Evolutionary conservation across 176 grass and related monocot genomes (phyloP).

Genomic region (Elymus sibiricus): DNA sequence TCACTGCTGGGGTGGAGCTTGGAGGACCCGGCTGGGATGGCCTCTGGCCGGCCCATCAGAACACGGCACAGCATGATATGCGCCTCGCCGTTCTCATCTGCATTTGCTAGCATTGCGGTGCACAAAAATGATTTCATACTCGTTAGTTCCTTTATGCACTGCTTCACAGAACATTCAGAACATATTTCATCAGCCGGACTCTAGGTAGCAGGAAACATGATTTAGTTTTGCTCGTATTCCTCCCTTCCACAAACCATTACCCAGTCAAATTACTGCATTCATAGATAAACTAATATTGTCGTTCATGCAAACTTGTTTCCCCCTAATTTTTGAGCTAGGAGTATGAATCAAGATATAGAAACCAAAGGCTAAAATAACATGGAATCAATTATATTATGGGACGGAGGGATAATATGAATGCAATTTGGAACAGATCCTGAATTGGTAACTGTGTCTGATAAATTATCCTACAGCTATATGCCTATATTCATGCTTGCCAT

Average conservation of each 20-base stretch:
- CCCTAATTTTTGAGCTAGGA: not conserved
- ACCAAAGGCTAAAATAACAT: no score
- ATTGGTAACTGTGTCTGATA: not conserved
- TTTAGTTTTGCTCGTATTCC: not conserved
- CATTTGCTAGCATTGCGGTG: slow-evolving; percentile 56
- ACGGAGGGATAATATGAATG: not conserved
- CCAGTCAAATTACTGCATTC: not conserved
- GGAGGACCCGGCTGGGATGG: slow-evolving; percentile 39
- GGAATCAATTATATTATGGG: no score
- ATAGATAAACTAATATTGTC: not conserved
- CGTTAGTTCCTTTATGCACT: not conserved
- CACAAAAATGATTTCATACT: not conserved
- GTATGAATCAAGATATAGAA: not conserved
- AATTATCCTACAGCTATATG: not conserved
- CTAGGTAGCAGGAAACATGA: not conserved
- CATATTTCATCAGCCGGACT: not conserved
- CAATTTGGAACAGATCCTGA: not conserved
- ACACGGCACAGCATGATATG: slow-evolving; percentile 85
- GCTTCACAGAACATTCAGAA: not conserved
- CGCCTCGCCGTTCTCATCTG: slow-evolving; percentile 52
- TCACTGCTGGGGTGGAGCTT: slow-evolving; percentile 59
- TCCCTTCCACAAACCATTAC: not conserved
- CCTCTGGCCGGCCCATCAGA: slow-evolving; percentile 64
- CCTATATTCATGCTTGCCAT: not conserved
- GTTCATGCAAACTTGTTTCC: not conserved